phyloP scores from a whole-genome alignment of 2,329 filamentous ascomycete genomes.

The Diaporthe australafricana region DNA sequence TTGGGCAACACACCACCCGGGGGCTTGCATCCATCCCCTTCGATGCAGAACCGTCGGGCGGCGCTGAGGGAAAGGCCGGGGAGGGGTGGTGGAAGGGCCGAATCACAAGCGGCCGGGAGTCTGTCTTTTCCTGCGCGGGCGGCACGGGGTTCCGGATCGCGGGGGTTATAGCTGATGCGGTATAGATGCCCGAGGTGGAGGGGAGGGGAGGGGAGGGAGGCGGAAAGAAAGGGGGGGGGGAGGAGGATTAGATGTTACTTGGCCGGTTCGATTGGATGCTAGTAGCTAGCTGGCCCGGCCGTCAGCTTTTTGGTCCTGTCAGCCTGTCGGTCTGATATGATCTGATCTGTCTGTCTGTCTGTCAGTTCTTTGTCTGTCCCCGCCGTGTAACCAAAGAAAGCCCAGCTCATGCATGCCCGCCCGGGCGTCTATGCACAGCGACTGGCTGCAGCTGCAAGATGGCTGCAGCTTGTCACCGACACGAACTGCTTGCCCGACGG shows the following conservation, averaged over 20 bases:
- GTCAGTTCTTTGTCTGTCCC: too few species aligned
- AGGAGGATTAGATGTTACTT: neutral
- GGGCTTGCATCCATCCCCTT: too few species aligned
- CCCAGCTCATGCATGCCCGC: neutral
- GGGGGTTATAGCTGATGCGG: constrained; percentile 18
- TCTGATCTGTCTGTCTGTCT: too few species aligned
- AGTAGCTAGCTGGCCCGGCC: neutral
- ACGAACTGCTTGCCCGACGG: constrained; percentile 3
- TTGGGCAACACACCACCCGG: too few species aligned
- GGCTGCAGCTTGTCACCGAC: constrained; percentile 17
- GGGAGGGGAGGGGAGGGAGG: neutral
- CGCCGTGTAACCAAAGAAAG: neutral
- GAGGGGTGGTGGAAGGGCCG: too few species aligned
- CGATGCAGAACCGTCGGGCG: too few species aligned
- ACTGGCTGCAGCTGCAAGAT: constrained; percentile 11
- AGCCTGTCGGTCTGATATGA: too few species aligned
- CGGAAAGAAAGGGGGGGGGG: neutral
- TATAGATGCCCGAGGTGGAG: constrained; percentile 28
- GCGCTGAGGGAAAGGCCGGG: too few species aligned
- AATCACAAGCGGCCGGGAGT: too few species aligned
- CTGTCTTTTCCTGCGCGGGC: constrained; percentile 25
- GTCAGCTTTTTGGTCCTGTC: too few species aligned
- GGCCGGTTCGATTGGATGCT: neutral
- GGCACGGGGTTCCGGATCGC: constrained; percentile 3
- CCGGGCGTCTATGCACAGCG: constrained; percentile 24